phyloP scores from a whole-genome alignment of 192 early-diverging fungal species.

The Linnemannia hyalina region DNA sequence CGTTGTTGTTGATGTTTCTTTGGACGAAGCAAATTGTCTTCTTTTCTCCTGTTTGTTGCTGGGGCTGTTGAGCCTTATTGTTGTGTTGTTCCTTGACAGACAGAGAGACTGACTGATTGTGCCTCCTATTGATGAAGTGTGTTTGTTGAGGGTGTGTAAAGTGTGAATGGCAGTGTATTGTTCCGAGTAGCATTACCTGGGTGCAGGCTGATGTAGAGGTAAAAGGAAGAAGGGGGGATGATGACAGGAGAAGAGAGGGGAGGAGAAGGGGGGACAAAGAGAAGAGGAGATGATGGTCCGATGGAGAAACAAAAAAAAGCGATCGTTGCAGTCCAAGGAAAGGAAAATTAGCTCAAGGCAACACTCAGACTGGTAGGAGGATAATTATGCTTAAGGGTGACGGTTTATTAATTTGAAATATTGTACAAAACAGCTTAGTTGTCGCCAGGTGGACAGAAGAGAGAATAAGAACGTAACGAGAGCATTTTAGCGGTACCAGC shows the following conservation, averaged over 20 bases:
- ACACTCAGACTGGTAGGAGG: not conserved
- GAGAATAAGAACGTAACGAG: not conserved
- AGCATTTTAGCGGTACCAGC: conserved; percentile 27
- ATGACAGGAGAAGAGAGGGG: not conserved
- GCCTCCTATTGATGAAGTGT: not conserved
- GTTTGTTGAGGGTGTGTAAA: not conserved
- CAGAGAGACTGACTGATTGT: not conserved
- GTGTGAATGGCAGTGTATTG: not conserved
- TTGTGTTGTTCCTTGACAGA: not conserved
- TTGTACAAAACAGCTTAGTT: not conserved
- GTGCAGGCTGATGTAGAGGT: not conserved
- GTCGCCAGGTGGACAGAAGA: not conserved
- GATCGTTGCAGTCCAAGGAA: not conserved
- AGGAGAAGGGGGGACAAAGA: not conserved
- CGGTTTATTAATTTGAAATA: not conserved
- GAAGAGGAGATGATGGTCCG: not conserved
- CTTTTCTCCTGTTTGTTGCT: too few relatives aligned
- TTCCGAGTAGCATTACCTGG: conserved; percentile 4
- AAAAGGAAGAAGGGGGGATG: not conserved
- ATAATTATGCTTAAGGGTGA: not conserved
- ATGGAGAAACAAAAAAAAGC: not conserved
- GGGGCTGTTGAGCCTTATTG: too few relatives aligned
- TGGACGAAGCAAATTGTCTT: not conserved
- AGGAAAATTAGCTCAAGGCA: not conserved
- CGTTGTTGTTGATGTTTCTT: not conserved